Base-by-base conservation (phyloP, 495 filamentous ascomycete genomes). In the Penicillium pancosmium region DNA sequence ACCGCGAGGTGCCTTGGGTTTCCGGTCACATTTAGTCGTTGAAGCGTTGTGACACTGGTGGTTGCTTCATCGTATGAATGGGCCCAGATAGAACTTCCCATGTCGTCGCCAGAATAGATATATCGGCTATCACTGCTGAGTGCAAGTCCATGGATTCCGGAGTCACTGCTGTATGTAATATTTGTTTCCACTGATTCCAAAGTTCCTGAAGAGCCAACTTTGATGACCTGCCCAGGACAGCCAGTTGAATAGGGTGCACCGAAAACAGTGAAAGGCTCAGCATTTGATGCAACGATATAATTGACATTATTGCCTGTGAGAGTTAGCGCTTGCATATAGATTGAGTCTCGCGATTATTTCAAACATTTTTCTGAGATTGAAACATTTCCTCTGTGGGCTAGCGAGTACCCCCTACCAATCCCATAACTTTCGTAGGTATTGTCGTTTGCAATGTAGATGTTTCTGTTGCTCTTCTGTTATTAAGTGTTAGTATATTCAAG, bases 1-100 rank as follows among this genome's bases (percentile, higher is more conserved):
- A 47, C 43, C 9, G 21, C 43, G 21, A 47, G 43, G n/a, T 47
- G 43, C n/a, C 43, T 23, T 47, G 43, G 43, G 21, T 47, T 47
- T 5, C 43, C 21, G 12, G 13, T 47, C 10, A 47, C n/a, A 19
- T 47, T 47, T 5, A 47, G 16, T 47, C 11, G 43, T 12, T 47
- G 43, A 19, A 47, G 43, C 16, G 21, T 47, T 23, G 43, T 2
- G 0, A 47, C 43, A 10, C n/a, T n/a, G n/a, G 9, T 47, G 43
- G 43, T 47, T 13, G 1, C 43, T 47, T 47, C 43, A 47, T 47
- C 43, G 16, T 47, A 47, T 5, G 43, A 47, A 47, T 47, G 43
- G 10, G 16, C 7, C 43, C 43, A 47, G 43, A 47, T 23, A 10
- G 13, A 47, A n/a, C 43, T 19, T 10, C 13, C 43, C 43, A 23